Evolutionary conservation across 1,139 yeast species (phyloP).

Genomic region (Candida sp.): DNA sequence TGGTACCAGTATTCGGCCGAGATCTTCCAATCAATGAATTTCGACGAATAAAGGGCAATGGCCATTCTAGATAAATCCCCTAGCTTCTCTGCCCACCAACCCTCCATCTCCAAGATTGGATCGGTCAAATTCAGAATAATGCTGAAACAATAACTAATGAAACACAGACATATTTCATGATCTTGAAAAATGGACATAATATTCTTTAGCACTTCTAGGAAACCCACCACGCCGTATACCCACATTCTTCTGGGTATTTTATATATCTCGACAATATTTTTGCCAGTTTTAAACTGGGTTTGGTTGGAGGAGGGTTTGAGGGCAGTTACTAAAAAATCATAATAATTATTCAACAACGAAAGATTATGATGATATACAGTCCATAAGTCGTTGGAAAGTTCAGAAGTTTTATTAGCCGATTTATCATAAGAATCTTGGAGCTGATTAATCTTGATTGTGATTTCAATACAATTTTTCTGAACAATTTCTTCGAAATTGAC

Average conservation of each 20-base stretch:
- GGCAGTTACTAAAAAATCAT: constrained; percentile 68
- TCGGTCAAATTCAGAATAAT: constrained; percentile 52
- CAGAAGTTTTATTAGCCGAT: constrained; percentile 32
- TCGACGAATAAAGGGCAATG: constrained; percentile 71
- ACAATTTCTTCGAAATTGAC: constrained; percentile 66
- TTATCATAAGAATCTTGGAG: constrained; percentile 22
- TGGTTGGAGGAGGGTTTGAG: constrained; percentile 55
- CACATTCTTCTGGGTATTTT: constrained; percentile 76
- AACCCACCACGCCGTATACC: constrained; percentile 81
- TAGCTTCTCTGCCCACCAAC: constrained; percentile 76
- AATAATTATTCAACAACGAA: constrained; percentile 63
- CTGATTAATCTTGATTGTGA: constrained; percentile 50
- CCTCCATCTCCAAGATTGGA: constrained; percentile 54
- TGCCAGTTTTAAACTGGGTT: constrained; percentile 63
- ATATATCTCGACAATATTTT: constrained; percentile 69
- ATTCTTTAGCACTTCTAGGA: constrained; percentile 71
- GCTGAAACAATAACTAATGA: constrained; percentile 48
- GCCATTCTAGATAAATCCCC: constrained; percentile 85
- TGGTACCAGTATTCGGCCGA: constrained; percentile 79
- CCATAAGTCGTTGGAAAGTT: constrained; percentile 65
- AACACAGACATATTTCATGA: constrained; percentile 47
- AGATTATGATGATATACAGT: constrained; percentile 65
- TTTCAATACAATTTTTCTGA: constrained; percentile 62
- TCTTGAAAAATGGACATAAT: constrained; percentile 56
- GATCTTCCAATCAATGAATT: constrained; percentile 77